Evolutionary conservation across 192 early-diverging fungal species (phyloP), one percentile per base, ranked within the genome.

Genomic region (Umbelopsis isabellina): DNA sequence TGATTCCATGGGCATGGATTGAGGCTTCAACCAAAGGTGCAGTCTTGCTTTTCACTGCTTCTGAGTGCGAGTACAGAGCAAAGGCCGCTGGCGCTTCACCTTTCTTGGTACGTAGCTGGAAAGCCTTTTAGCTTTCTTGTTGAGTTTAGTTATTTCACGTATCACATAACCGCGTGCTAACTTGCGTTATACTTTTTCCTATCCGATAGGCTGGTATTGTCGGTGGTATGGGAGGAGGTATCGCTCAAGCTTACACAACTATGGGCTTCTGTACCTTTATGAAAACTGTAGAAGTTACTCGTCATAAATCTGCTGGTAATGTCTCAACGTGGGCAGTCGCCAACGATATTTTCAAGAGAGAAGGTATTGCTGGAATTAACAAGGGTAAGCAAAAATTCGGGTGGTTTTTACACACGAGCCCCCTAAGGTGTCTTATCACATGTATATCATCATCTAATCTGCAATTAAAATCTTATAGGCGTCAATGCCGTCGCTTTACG

Each of bases 251-350:
- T 0, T 99, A 98, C 84, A 91, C 95, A 49, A 99, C 97, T 22
- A 99, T 99, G 97, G 97, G 97, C n/a, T 98, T 98, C 83, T 98
- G 96, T 80, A 99, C 97, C 0, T 97, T 97, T 82, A 97, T 98
- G 97, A 95, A 96, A 86, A 98, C 97, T 3, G 93, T 93, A n/a
- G 97, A 99, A 73, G 96, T 99, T 37, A 99, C 97, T 8, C 90
- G 96, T 50, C 93, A 94, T 85, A 98, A 98, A 85, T 82, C 85
- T 45, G 85, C 72, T 73, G 81, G 84, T 25, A 67, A 83, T 9
- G 72, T 86, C 50, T 95, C 95, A 11, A 95, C 95, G 46, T 87
- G 91, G 74, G 86, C 87, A 46, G 86, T 97, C 48, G 97, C 97
- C 6, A 71, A 76, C 49, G 95, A 99, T 51, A 97, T 99, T 66